These are phyloP conservation scores for Monosporascus sp. DNA, from an alignment of 2,329 filamentous ascomycete species.

Conservation along the genomic window DNA sequence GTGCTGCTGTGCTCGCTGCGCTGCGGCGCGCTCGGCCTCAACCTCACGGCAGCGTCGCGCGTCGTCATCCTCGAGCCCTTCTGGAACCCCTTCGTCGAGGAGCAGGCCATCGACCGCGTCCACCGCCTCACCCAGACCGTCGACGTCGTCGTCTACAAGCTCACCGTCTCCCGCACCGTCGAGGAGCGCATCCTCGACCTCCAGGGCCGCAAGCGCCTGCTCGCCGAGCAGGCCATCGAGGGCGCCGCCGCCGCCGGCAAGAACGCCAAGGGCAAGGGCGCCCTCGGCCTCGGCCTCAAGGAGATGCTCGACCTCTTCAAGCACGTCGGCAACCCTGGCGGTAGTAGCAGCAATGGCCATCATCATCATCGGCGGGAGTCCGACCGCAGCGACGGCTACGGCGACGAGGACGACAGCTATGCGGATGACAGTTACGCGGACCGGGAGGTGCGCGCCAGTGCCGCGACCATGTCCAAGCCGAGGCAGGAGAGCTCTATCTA, in stretches of 20 bases:
- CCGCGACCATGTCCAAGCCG: conserved; percentile 5
- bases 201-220: conserved; percentile 86
- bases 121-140: conserved; percentile 96
- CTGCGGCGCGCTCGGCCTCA: conserved; percentile 87
- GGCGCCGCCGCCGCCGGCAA: conserved; percentile 48
- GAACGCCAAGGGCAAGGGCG: conserved; percentile 52
- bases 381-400: conserved; percentile 41
- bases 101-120: conserved; percentile 97
- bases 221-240: conserved; percentile 91
- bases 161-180: conserved; percentile 80
- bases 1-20: conserved; percentile 90
- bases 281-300: conserved; percentile 81
- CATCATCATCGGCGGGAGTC: not conserved
- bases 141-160: conserved; percentile 91
- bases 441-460: conserved; percentile 17
- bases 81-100: conserved; percentile 99
- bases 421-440: conserved; percentile 10
- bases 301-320: conserved; percentile 91
- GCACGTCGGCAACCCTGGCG: conserved; percentile 41
- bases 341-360: not conserved
- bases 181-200: conserved; percentile 93
- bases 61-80: conserved; percentile 97
- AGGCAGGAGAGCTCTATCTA: conserved; percentile 35
- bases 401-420: conserved; percentile 23
- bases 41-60: conserved; percentile 86